Evolutionary conservation across 345 rosid species (phyloP).

Genomic region (Murraya koenigii): DNA sequence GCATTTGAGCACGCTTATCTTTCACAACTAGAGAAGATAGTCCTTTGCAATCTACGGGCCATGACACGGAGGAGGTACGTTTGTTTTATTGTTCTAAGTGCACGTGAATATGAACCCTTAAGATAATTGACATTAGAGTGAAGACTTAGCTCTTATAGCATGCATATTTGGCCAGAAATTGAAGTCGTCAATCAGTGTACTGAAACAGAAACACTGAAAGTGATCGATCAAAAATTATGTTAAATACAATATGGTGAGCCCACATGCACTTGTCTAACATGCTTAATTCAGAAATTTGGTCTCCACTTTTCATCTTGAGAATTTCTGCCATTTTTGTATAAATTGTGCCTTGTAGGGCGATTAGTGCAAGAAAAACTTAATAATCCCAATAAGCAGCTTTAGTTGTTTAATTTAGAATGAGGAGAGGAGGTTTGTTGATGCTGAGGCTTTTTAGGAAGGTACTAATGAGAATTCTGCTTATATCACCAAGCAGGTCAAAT

Average conservation of each 20-base stretch:
- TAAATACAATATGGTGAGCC: background rate
- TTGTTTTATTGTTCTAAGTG: too few relatives aligned
- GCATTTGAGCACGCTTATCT: background rate
- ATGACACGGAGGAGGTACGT: too few relatives aligned
- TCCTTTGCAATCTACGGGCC: background rate
- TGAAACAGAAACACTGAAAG: slow-evolving; percentile 7
- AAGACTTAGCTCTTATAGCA: background rate
- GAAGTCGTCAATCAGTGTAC: background rate
- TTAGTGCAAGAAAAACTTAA: background rate
- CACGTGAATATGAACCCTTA: background rate
- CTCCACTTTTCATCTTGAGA: background rate
- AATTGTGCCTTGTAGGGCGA: background rate
- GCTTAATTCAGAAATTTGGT: slow-evolving; percentile 6
- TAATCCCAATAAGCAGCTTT: background rate
- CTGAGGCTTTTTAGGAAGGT: slow-evolving; percentile 6
- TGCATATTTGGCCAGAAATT: background rate
- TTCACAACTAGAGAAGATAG: background rate
- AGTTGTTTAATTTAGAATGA: background rate
- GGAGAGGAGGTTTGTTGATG: background rate
- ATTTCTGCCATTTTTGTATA: background rate
- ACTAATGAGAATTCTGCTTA: background rate
- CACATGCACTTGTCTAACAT: background rate
- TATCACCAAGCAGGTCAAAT: background rate
- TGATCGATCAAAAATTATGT: slow-evolving; percentile 1
- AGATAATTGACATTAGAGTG: background rate